Evolutionary conservation across 495 filamentous ascomycete genomes (phyloP).

Genomic region (Saxispiralis lemnorum): DNA sequence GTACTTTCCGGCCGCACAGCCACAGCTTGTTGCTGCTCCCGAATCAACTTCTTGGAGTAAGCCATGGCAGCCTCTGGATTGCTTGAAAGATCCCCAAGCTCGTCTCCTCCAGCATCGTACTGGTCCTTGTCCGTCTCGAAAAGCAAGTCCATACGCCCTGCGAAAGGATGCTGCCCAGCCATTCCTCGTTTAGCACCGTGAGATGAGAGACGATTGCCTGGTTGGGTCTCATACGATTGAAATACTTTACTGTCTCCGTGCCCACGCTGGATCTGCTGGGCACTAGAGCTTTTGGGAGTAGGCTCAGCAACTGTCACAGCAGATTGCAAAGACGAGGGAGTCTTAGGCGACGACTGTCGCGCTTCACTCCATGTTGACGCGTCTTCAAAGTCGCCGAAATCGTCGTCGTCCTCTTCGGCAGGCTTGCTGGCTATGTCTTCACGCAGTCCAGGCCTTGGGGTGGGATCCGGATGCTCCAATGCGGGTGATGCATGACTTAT

Average conservation of each 20-base stretch:
- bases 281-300: no score
- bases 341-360: no score
- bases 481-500: no score
- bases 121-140: slow-evolving; percentile 13
- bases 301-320: no score
- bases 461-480: no score
- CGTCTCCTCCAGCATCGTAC: slow-evolving; percentile 14
- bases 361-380: neutral
- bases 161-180: slow-evolving; percentile 11
- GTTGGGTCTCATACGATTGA: neutral
- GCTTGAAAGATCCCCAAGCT: slow-evolving; percentile 9
- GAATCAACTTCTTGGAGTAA: slow-evolving; percentile 12
- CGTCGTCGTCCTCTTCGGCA: slow-evolving; percentile 27
- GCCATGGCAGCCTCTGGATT: slow-evolving; percentile 16
- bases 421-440: neutral
- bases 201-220: neutral
- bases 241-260: no score
- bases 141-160: slow-evolving; percentile 13
- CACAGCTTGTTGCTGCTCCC: slow-evolving; percentile 1
- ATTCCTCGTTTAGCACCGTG: neutral
- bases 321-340: no score
- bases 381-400: slow-evolving; percentile 44
- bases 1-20: no score
- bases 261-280: no score
- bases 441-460: no score